A percentile compares a stretch with the other conserved stretches of the same genome.
phyloP scores from a whole-genome alignment of 345 rosid species.

The Euphorbia tirucalli region DNA sequence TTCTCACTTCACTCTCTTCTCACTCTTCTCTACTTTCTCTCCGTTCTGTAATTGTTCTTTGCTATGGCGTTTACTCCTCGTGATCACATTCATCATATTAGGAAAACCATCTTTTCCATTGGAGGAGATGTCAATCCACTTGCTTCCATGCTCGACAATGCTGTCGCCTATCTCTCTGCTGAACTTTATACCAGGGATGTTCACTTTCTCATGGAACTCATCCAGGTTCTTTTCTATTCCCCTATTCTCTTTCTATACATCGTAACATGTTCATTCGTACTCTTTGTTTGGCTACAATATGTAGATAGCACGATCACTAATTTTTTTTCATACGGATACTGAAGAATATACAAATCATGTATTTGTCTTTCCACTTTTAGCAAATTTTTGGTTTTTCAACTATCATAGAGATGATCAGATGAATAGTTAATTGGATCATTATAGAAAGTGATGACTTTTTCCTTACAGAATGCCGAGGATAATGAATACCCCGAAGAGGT shows the following conservation, averaged over 20 bases:
- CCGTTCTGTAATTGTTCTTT: background rate
- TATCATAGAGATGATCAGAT: background rate
- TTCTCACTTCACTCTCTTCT: background rate
- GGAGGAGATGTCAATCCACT: constrained; percentile 52
- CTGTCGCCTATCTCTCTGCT: constrained; percentile 43
- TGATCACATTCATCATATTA: constrained; percentile 52
- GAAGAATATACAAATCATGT: background rate
- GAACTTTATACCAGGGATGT: constrained; percentile 29
- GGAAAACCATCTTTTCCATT: constrained; percentile 49
- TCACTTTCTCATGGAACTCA: constrained; percentile 34
- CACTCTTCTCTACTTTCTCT: background rate
- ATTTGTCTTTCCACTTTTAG: background rate
- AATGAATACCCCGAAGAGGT: constrained; percentile 58
- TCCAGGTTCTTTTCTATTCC: constrained; percentile 14
- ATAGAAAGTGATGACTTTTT: constrained; percentile 1
- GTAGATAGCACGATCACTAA: background rate
- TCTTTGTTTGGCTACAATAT: background rate
- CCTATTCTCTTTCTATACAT: background rate
- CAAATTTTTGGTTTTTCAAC: background rate
- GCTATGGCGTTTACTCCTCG: constrained; percentile 30
- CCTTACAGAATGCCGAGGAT: constrained; percentile 63
- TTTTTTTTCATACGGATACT: background rate
- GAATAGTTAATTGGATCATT: background rate
- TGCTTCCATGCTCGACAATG: constrained; percentile 56
- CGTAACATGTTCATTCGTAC: background rate